phyloP scores from a whole-genome alignment of 2,329 filamentous ascomycete species.

The Xylariaceae sp. region DNA sequence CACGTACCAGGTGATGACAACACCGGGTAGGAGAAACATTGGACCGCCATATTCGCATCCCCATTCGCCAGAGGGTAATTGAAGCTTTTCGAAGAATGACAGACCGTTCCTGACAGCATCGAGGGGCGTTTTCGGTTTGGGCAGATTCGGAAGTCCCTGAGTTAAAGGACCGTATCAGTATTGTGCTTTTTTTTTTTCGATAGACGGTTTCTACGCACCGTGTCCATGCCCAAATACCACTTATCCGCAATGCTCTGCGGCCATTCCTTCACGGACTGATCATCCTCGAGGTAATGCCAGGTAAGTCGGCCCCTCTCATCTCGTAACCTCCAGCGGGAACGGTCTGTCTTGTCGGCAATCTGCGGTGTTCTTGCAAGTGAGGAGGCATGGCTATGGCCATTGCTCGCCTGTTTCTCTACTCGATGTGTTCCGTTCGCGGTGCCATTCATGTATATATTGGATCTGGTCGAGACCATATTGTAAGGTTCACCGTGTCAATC shows the following conservation, averaged over 20 bases:
- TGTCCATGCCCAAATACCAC: slow-evolving; percentile 74
- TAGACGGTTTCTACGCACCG: slow-evolving; percentile 50
- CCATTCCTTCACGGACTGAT: slow-evolving; percentile 67
- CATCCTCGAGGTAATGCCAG: slow-evolving; percentile 85
- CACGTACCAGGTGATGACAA: slow-evolving; percentile 81
- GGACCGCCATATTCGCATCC: slow-evolving; percentile 96
- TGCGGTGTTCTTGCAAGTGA: slow-evolving; percentile 43
- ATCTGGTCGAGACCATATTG: neutral
- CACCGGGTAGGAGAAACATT: slow-evolving; percentile 86
- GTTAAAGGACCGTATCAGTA: slow-evolving; percentile 9
- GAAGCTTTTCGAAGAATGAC: slow-evolving; percentile 81
- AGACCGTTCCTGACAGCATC: slow-evolving; percentile 78
- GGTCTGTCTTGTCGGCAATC: slow-evolving; percentile 63
- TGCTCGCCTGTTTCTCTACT: slow-evolving; percentile 41
- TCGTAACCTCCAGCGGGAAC: slow-evolving; percentile 74
- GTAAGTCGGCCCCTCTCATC: slow-evolving; percentile 82
- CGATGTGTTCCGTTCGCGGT: slow-evolving; percentile 9
- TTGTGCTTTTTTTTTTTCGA: neutral
- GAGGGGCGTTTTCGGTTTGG: slow-evolving; percentile 64
- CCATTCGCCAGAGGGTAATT: slow-evolving; percentile 88
- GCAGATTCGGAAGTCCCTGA: slow-evolving; percentile 69
- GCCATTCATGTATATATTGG: neutral
- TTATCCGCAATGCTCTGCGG: slow-evolving; percentile 87
- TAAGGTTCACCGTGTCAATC: neutral
- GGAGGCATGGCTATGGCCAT: slow-evolving; percentile 30